Evolutionary conservation across 2,329 filamentous ascomycete species (phyloP), one percentile per base, ranked within the genome.

Genomic region (Apiospora marii): DNA sequence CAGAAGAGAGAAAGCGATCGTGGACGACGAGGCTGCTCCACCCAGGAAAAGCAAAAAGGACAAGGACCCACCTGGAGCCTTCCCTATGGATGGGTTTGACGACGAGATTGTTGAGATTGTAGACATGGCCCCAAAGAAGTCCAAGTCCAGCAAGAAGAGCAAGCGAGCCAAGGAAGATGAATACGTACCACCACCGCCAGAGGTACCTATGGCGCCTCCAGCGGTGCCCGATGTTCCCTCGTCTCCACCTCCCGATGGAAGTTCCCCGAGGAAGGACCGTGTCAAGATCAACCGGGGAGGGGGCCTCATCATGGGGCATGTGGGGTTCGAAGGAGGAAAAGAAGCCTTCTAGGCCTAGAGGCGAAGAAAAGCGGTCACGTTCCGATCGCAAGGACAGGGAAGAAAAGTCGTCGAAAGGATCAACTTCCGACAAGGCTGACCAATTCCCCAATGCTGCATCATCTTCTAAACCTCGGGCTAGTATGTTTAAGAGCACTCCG

Each of bases 231-330:
- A 89, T 69, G 83, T 82, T 53, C 68, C 68, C 44, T 80, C 85
- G 67, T 85, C 87, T 10, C 86, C 88, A 41, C 85, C 87, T 5
- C 83, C 89, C 22, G 90, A 91, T 69, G 83, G 87, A 16, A 90
- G 86, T 73, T 90, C 88, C 5, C 87, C 87, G 4, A 94, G 91
- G 83, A 97, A 93, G 80, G 93, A 97, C 75, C 92, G 94, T 19
- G 85, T 92, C 41, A 94, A 92, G 79, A 90, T 95, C 75, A 93
- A 91, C 76, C 93, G 94, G 72, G 72, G 92, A 93, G 49, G 87
- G 89, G 73, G 87, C 87, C 48, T 86, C 89, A 16, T 91, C 92
- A 43, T 96, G 94, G 94, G 92, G 91, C 48, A 90, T 91, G 80
- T 96, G 93, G 93, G 85, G 88, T 3, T 83, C 86, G 83, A 75